These are phyloP conservation scores for Phylloporus gajari DNA, from an alignment of 1,284 basidiomycete genomes.

Conservation along the genomic window DNA sequence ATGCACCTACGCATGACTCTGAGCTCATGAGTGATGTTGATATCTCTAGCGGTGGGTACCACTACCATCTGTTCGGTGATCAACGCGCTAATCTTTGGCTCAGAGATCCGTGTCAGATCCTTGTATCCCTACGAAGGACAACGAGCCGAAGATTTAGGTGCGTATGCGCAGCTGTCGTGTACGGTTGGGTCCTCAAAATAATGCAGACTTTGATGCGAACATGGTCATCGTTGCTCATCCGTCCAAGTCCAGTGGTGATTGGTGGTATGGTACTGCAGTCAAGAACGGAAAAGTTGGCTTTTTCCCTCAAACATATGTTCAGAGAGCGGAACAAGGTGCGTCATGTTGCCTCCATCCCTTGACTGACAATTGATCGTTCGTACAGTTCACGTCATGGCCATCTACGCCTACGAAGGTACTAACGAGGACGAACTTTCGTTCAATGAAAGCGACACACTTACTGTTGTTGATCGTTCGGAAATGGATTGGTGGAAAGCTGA, in stretches of 20 bases:
- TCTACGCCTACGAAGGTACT: conserved; percentile 79
- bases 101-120: conserved; percentile 80
- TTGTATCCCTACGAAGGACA: conserved; percentile 88
- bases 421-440: conserved; percentile 86
- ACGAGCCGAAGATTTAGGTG: conserved; percentile 87
- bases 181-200: conserved; percentile 15
- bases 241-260: conserved; percentile 85
- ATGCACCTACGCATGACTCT: conserved; percentile 45
- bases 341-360: conserved; percentile 21
- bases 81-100: conserved; percentile 11
- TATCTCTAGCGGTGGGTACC: conserved; percentile 63
- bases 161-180: conserved; percentile 38
- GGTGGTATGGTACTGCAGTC: conserved; percentile 91
- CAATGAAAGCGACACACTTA: conserved; percentile 78
- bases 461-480: conserved; percentile 83
- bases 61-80: background rate
- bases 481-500: conserved; percentile 95
- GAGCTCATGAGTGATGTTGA: conserved; percentile 86
- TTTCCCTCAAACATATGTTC: conserved; percentile 92
- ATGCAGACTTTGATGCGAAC: conserved; percentile 86
- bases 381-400: conserved; percentile 74
- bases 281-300: conserved; percentile 80
- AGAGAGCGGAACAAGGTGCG: conserved; percentile 75
- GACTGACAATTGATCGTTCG: background rate
- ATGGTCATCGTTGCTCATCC: conserved; percentile 84